Conservation (phyloP, 345 rosid genomes). For the Clausena lansium region DNA sequence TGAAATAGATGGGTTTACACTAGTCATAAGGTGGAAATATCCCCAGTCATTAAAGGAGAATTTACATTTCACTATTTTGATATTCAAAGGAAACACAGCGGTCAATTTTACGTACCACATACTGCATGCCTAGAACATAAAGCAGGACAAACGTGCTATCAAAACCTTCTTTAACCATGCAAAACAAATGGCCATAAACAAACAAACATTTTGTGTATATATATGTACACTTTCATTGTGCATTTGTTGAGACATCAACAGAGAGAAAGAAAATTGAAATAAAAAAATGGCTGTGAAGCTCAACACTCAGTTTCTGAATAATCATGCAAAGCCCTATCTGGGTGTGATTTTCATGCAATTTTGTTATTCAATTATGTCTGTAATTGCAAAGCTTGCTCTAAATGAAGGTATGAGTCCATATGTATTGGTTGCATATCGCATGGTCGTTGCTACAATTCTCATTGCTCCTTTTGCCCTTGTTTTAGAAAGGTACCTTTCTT, state of each 20-base stretch:
- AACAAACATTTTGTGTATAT: not conserved
- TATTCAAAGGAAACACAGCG: not conserved
- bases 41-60: no score
- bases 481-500: not conserved
- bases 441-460: not conserved
- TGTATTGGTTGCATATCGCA: constrained; percentile 1
- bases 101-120: not conserved
- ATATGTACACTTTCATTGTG: not conserved
- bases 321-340: not conserved
- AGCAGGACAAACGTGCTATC: not conserved
- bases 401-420: not conserved
- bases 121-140: not conserved
- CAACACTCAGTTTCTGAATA: not conserved
- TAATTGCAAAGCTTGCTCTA: not conserved
- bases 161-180: not conserved
- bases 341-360: not conserved
- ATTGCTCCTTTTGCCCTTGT: constrained; percentile 8
- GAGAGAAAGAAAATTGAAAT: not conserved
- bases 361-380: not conserved
- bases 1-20: no score
- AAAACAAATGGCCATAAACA: not conserved
- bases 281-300: not conserved
- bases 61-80: no score
- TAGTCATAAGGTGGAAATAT: no score
- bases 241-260: not conserved